phyloP scores from a whole-genome alignment of 257 asterid species.

The Haberlea rhodopensis region DNA sequence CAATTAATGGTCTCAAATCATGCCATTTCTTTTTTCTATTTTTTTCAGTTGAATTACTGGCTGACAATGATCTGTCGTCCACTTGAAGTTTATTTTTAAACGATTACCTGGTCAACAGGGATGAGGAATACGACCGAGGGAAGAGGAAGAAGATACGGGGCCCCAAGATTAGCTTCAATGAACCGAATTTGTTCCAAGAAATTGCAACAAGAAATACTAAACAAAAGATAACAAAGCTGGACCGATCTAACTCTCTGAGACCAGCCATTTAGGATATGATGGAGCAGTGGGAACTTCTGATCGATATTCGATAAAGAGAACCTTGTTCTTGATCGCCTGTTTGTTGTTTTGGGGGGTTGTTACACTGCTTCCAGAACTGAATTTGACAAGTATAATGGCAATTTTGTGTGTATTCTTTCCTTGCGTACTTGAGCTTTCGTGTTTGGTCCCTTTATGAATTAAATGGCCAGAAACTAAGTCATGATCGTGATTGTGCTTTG shows the following conservation, averaged over 20 bases:
- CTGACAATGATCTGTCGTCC: not conserved
- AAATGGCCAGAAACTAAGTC: too few species aligned
- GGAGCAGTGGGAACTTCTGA: constrained; percentile 5
- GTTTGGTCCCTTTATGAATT: too few species aligned
- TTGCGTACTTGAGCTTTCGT: not conserved
- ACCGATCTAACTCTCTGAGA: constrained; percentile 35
- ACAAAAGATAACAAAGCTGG: constrained; percentile 44
- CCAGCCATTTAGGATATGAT: constrained; percentile 67
- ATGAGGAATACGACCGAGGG: constrained; percentile 91
- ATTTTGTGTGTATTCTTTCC: not conserved
- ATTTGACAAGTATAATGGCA: not conserved
- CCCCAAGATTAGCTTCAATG: constrained; percentile 43
- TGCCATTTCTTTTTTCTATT: not conserved
- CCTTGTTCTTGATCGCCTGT: not conserved
- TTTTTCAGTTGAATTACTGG: not conserved
- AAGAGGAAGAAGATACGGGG: constrained; percentile 82
- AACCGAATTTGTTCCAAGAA: constrained; percentile 82
- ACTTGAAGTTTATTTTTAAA: not conserved
- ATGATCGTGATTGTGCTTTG: too few species aligned
- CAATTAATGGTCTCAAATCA: not conserved
- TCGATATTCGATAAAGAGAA: constrained; percentile 10
- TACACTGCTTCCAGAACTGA: not conserved
- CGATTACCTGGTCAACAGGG: constrained; percentile 45
- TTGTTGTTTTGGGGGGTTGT: constrained; percentile 9
- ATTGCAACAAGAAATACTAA: constrained; percentile 45